Evolutionary conservation across 345 rosid species (phyloP).

Genomic region (Bruguiera sexangula): DNA sequence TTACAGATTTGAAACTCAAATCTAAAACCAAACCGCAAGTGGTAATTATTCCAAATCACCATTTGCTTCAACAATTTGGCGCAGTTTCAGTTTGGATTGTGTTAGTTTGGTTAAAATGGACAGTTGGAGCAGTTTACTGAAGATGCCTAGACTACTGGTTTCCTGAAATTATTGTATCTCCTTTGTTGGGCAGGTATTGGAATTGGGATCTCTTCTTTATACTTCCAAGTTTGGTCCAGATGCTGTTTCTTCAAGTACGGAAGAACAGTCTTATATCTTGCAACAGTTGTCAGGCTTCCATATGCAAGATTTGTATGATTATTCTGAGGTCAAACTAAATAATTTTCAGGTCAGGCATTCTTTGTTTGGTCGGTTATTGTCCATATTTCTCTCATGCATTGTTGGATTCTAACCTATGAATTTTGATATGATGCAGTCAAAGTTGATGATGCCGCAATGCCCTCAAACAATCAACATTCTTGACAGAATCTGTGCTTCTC

Average conservation of each 20-base stretch:
- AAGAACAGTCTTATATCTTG: constrained; percentile 30
- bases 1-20: no score
- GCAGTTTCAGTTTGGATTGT: no score
- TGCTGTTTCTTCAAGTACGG: constrained; percentile 32
- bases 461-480: constrained; percentile 39
- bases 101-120: no score
- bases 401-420: constrained; percentile 18
- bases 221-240: constrained; percentile 36
- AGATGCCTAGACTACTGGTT: background rate
- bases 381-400: background rate
- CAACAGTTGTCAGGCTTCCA: constrained; percentile 35
- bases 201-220: constrained; percentile 39
- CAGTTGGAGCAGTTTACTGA: no score
- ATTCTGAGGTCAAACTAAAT: constrained; percentile 48
- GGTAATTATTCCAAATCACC: no score
- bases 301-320: constrained; percentile 53
- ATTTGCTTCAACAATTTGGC: no score
- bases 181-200: constrained; percentile 49
- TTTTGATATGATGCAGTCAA: constrained; percentile 48
- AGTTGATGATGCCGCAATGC: constrained; percentile 36
- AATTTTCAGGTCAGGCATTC: constrained; percentile 54
- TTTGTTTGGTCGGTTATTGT: constrained; percentile 9
- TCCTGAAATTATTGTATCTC: constrained; percentile 6
- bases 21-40: no score
- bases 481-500: constrained; percentile 52